Conservation (phyloP, 768 basidiomycete genomes). For the Gloeophyllum trabeum region DNA sequence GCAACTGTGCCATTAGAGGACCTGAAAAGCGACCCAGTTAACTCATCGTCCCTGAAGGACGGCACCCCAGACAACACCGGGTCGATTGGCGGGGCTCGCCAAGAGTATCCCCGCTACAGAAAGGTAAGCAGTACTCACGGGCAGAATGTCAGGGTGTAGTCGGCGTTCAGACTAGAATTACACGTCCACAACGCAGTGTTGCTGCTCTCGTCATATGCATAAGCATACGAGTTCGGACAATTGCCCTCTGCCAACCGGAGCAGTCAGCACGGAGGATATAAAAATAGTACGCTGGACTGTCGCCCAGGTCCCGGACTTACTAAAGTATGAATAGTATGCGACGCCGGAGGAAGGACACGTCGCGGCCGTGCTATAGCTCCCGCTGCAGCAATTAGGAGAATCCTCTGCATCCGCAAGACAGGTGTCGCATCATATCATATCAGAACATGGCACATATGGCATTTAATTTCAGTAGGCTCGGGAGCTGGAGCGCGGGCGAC, state of each 20-base stretch:
- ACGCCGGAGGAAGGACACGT: conserved; percentile 45
- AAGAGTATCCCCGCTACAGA: no score
- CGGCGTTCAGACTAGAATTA: conserved; percentile 18
- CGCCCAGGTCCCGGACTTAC: conserved; percentile 14
- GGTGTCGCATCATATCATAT: background rate
- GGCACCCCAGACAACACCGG: no score
- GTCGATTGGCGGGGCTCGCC: no score
- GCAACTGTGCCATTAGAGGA: no score
- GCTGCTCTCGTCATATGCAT: conserved; percentile 37
- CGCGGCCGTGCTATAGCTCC: conserved; percentile 33
- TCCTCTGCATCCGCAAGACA: conserved; percentile 21
- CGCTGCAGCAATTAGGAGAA: conserved; percentile 58
- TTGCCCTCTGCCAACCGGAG: conserved; percentile 20
- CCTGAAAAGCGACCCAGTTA: no score
- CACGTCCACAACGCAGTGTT: conserved; percentile 37
- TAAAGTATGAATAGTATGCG: conserved; percentile 33
- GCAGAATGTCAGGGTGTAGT: conserved; percentile 37
- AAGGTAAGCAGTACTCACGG: conserved; percentile 19
- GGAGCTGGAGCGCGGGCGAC: background rate
- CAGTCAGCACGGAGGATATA: background rate
- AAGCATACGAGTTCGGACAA: conserved; percentile 37
- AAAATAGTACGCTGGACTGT: background rate
- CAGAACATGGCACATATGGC: no score
- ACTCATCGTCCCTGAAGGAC: no score
- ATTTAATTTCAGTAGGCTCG: no score